Evolutionary conservation across 768 basidiomycete genomes (phyloP).

Genomic region (Melanogaster broomeanus): DNA sequence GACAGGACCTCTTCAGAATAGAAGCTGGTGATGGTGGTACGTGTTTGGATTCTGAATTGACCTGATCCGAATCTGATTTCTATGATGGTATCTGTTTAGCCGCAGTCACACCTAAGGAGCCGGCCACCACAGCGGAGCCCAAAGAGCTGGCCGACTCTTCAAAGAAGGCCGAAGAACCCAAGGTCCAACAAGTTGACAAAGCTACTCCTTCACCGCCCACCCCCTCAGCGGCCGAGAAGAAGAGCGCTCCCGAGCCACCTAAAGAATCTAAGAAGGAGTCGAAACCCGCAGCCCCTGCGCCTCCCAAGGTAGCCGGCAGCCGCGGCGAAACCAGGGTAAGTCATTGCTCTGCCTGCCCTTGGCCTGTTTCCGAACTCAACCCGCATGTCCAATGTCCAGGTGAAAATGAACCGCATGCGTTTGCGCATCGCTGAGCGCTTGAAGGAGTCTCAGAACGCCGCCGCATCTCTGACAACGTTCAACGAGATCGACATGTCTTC

Average conservation of each 20-base stretch:
- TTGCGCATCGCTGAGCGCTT: slow-evolving; percentile 95
- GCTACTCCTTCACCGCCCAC: slow-evolving; percentile 43
- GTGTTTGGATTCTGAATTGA: slow-evolving; percentile 15
- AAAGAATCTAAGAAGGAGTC: slow-evolving; percentile 37
- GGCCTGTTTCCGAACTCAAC: slow-evolving; percentile 1
- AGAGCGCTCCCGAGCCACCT: slow-evolving; percentile 26
- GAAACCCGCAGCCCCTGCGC: slow-evolving; percentile 31
- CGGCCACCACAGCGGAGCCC: slow-evolving; percentile 25
- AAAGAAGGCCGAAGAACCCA: slow-evolving; percentile 45
- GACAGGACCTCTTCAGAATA: slow-evolving; percentile 90
- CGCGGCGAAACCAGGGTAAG: slow-evolving; percentile 85
- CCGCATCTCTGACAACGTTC: slow-evolving; percentile 96
- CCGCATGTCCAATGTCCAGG: slow-evolving; percentile 54
- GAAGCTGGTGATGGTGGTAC: slow-evolving; percentile 75
- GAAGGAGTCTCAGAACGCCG: slow-evolving; percentile 97
- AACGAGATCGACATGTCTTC: slow-evolving; percentile 99
- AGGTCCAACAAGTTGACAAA: slow-evolving; percentile 51
- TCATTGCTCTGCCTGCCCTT: slow-evolving; percentile 1
- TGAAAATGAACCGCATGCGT: slow-evolving; percentile 99
- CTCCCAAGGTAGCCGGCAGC: slow-evolving; percentile 46
- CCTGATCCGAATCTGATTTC: neutral
- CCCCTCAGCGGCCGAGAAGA: slow-evolving; percentile 37
- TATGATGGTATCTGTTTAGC: slow-evolving; percentile 15
- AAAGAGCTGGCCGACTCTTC: slow-evolving; percentile 24
- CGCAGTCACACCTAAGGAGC: slow-evolving; percentile 30